phyloP scores from a whole-genome alignment of 1,284 basidiomycete species.

The Rhodotorula sp. region DNA sequence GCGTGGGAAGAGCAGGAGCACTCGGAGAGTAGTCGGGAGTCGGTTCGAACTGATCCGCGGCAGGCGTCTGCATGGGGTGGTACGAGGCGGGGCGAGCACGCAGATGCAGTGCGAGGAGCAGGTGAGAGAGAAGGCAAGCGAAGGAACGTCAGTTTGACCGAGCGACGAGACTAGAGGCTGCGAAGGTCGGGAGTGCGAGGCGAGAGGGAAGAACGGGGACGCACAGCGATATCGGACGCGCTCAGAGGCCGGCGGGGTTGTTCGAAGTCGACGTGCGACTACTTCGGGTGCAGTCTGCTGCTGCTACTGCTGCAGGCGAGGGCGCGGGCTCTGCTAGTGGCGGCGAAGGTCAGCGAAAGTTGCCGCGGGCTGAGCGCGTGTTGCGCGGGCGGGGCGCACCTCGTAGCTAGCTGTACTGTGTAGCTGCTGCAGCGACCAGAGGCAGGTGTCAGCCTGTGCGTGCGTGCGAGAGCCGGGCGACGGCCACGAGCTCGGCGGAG shows the following conservation, averaged over 20 bases:
- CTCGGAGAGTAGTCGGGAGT: background rate
- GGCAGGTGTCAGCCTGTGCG: no score
- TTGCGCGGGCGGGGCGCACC: no score
- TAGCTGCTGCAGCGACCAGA: no score
- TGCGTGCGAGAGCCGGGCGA: no score
- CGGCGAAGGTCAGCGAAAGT: no score
- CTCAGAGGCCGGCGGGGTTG: background rate
- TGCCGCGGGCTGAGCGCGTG: no score
- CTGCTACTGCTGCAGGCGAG: background rate
- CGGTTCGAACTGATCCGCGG: background rate
- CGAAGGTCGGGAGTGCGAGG: background rate
- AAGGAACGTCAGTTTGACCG: background rate
- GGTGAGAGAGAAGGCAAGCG: background rate
- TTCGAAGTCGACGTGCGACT: background rate
- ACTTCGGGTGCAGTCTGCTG: background rate
- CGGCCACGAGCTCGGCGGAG: no score
- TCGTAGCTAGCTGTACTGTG: no score
- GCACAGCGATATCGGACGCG: constrained; percentile 12
- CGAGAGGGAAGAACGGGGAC: background rate
- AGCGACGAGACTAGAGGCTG: background rate
- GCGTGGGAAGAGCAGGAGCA: background rate
- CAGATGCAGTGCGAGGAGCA: background rate
- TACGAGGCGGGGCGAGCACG: no score
- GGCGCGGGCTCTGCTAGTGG: no score
- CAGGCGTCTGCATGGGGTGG: constrained; percentile 4